Evolutionary conservation across 495 filamentous ascomycete species (phyloP), one percentile per base, ranked within the genome.

Genomic region (Trichoderma erinaceum): DNA sequence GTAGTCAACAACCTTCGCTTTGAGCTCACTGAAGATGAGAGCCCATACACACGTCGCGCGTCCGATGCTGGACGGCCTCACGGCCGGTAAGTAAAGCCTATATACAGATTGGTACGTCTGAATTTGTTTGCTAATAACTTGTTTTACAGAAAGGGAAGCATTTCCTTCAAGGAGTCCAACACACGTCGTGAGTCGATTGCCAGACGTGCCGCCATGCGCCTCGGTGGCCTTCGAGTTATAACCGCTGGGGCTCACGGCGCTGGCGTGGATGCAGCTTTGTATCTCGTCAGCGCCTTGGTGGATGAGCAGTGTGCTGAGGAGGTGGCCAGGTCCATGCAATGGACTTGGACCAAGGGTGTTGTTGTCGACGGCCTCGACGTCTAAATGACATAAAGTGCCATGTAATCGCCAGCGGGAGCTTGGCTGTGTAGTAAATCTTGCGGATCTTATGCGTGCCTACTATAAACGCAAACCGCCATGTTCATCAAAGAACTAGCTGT

Each of bases 1-100:
- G 85, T 93, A 11, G 90, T 93, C 73, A 92, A 92, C 79, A 92
- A 92, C 75, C 83, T 89, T 58, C 87, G 89, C 66, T 92, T 90
- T 75, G 89, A 92, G 68, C 80, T 91, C 46, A 86, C 89, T 69
- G 86, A 89, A 73, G 87, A 89, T 48, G 87, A 90, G 76, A 90
- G 90, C 76, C 89, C 89, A 15, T 92, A 89, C 74, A 85, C 91
- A 70, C 81, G 88, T 48, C 84, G 82, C 78, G 89, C 89, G 84
- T 80, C 80, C 64, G 84, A 87, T 50, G 85, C 83, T 70, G 83
- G 79, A 46, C 75, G 85, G 48, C 82, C 86, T 66, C 83, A 82
- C 71, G 88, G 84, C 61, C 82, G 89, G 81, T 84, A 79, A 70
- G 81, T 76, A 8, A 16, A 41, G 41, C 10, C 21, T 12, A 41